These are phyloP conservation scores for Trebouxia sp. DNA, from an alignment of 139 green algal species.

Conservation along the genomic window DNA sequence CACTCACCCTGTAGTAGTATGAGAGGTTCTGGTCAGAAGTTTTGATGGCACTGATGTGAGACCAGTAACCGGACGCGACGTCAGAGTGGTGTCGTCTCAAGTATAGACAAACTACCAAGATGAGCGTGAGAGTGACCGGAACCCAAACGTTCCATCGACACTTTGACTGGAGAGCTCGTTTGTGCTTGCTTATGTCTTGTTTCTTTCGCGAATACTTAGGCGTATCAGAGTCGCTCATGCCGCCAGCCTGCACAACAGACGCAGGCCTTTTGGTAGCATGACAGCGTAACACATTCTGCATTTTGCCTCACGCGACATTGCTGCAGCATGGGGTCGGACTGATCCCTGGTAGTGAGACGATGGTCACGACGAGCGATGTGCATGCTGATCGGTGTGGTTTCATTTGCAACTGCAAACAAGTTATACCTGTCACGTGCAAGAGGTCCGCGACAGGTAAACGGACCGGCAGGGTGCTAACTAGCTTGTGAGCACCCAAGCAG, in stretches of 20 bases:
- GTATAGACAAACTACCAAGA: background rate
- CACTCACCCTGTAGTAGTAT: background rate
- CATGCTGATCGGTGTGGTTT: too few species aligned
- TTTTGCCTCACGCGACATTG: background rate
- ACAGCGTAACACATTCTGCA: background rate
- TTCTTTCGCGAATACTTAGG: background rate
- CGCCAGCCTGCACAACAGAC: background rate
- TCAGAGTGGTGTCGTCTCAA: background rate
- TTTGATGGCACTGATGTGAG: background rate
- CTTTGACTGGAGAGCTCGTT: background rate
- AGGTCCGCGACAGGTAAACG: too few species aligned
- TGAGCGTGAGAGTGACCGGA: background rate
- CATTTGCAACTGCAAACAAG: too few species aligned
- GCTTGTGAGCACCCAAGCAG: too few species aligned
- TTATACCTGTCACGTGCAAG: too few species aligned
- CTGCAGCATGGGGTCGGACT: too few species aligned
- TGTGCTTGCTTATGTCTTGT: slow-evolving; percentile 1
- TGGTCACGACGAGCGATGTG: too few species aligned
- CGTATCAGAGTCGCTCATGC: background rate
- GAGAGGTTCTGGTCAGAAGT: background rate
- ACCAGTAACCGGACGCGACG: background rate
- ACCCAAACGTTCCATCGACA: background rate
- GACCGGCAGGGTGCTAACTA: too few species aligned
- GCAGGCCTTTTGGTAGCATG: too few species aligned
- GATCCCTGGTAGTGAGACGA: too few species aligned